Conservation (phyloP, 768 basidiomycete species). For the Tephrocybe sp. region DNA sequence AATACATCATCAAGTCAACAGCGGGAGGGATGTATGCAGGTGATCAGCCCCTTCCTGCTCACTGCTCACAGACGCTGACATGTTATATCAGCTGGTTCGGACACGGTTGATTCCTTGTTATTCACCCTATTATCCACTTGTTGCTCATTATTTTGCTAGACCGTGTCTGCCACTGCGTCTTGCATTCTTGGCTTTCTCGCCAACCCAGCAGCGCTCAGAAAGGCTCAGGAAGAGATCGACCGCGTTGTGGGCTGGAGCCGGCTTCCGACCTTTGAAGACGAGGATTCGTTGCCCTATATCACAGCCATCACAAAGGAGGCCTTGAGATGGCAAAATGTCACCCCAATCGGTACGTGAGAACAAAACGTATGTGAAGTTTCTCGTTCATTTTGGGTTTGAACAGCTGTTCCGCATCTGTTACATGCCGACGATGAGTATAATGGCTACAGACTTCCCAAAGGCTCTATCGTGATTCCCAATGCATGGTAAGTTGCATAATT, state of each 20-base stretch:
- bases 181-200: conserved; percentile 30
- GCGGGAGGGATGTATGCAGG: conserved; percentile 27
- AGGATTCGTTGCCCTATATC: conserved; percentile 28
- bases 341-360: conserved; percentile 24
- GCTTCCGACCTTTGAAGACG: conserved; percentile 31
- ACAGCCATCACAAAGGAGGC: conserved; percentile 32
- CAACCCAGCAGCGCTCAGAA: conserved; percentile 25
- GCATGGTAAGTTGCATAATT: conserved; percentile 21
- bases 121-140: neutral
- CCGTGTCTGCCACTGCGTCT: conserved; percentile 19
- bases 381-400: neutral
- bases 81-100: conserved; percentile 22
- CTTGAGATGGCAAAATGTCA: conserved; percentile 27
- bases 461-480: conserved; percentile 27
- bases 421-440: conserved; percentile 15
- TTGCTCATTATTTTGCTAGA: conserved; percentile 17
- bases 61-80: neutral
- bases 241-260: conserved; percentile 24
- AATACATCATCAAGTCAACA: conserved; percentile 18
- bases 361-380: neutral
- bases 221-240: conserved; percentile 34
- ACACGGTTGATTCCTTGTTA: conserved; percentile 20
- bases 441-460: conserved; percentile 35
- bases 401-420: conserved; percentile 27
- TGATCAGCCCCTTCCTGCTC: conserved; percentile 3